phyloP scores from a whole-genome alignment of 2,329 filamentous ascomycete genomes.

The Claviceps sp. region DNA sequence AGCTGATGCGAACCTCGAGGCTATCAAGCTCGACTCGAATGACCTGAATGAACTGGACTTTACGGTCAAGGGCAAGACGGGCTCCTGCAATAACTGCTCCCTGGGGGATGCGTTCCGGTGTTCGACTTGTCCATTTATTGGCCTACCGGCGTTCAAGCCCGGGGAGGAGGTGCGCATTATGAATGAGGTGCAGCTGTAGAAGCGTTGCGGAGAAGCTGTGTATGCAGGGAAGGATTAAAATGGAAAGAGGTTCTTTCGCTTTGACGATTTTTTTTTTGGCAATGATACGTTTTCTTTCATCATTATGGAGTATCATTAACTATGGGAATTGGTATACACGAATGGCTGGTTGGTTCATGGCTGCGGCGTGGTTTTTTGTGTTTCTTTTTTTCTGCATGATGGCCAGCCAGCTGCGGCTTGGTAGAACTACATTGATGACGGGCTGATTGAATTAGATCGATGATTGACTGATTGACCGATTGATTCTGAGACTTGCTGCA shows the following conservation, averaged over 20 bases:
- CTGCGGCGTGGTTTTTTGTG: slow-evolving; percentile 1
- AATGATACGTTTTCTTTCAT: background rate
- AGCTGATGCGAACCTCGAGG: slow-evolving; percentile 50
- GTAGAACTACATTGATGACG: background rate
- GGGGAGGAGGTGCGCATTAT: slow-evolving; percentile 85
- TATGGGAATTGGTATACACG: background rate
- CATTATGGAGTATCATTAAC: too few species aligned
- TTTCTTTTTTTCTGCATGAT: background rate
- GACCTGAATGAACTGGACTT: slow-evolving; percentile 86
- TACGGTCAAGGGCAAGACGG: slow-evolving; percentile 92
- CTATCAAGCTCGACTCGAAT: slow-evolving; percentile 57
- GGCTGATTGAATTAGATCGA: background rate
- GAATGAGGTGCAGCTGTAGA: slow-evolving; percentile 71
- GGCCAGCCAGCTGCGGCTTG: background rate
- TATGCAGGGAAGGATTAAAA: background rate
- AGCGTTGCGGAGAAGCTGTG: too few species aligned
- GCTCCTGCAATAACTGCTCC: slow-evolving; percentile 87
- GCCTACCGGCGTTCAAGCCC: slow-evolving; percentile 89
- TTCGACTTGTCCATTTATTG: slow-evolving; percentile 67
- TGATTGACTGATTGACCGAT: background rate
- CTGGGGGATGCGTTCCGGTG: slow-evolving; percentile 82
- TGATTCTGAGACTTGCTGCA: too few species aligned
- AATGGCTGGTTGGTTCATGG: background rate
- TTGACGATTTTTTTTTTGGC: background rate
- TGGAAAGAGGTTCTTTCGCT: background rate